A percentile compares a stretch with the other conserved stretches of the same genome.
Evolutionary conservation across 2,329 filamentous ascomycete species (phyloP).

Genomic region (Calonectria multiphialidica): DNA sequence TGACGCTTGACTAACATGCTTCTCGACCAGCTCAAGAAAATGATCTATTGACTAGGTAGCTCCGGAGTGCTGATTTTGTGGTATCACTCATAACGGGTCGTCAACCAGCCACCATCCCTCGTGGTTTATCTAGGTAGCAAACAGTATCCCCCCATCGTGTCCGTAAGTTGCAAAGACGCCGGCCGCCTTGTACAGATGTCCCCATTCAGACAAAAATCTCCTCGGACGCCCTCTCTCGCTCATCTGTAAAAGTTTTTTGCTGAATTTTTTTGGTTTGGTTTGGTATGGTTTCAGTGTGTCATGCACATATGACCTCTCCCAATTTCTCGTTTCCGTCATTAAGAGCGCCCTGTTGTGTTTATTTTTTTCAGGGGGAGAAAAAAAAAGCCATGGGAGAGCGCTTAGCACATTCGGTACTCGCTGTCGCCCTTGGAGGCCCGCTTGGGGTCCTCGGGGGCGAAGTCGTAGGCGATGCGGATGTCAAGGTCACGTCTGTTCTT

Average conservation of each 20-base stretch:
- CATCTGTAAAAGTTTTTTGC: background rate
- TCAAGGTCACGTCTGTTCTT: conserved; percentile 97
- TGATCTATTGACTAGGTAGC: conserved; percentile 43
- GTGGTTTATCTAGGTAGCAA: conserved; percentile 39
- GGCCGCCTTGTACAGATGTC: conserved; percentile 38
- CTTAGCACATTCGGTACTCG: conserved; percentile 83
- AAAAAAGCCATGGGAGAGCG: background rate
- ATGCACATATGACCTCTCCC: background rate
- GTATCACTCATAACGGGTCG: conserved; percentile 45
- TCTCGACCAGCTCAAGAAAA: conserved; percentile 36
- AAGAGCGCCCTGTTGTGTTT: conserved; percentile 31
- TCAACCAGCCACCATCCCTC: conserved; percentile 41
- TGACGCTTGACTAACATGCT: background rate
- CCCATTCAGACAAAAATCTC: conserved; percentile 32
- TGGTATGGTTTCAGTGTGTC: background rate
- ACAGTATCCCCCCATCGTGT: conserved; percentile 26
- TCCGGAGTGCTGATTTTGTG: conserved; percentile 44
- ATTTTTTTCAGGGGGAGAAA: background rate
- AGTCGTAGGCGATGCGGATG: conserved; percentile 86
- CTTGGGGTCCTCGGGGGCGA: conserved; percentile 80
- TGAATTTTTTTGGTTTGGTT: background rate
- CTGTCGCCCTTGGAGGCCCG: conserved; percentile 77
- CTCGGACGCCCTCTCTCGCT: conserved; percentile 20
- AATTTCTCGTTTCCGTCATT: conserved; percentile 36
- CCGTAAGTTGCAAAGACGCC: conserved; percentile 43